Conservation (phyloP, 345 rosid species). For the Streptanthus diversifolius region DNA sequence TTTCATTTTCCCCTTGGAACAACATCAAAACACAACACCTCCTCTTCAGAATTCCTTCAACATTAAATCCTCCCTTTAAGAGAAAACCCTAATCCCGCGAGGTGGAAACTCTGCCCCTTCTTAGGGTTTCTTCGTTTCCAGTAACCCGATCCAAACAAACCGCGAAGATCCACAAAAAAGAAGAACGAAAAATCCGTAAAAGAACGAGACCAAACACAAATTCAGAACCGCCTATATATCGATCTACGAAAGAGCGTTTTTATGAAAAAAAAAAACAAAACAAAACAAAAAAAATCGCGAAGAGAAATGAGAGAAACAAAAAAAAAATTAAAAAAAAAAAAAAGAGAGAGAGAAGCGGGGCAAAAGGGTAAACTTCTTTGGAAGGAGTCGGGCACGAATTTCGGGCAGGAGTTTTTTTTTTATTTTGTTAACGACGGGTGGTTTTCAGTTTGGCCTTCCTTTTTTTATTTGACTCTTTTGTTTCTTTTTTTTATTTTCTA, state of each 20-base stretch:
- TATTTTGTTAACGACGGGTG: no score
- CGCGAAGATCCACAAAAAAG: constrained; percentile 20
- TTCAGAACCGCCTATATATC: constrained; percentile 17
- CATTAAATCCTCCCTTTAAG: constrained; percentile 12
- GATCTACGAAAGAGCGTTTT: constrained; percentile 15
- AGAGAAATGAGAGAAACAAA: constrained; percentile 17
- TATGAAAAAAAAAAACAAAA: neutral
- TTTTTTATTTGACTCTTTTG: no score
- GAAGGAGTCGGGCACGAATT: constrained; percentile 30
- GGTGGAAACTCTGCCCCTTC: neutral
- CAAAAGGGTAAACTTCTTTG: constrained; percentile 29
- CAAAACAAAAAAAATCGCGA: constrained; percentile 12
- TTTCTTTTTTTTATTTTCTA: no score
- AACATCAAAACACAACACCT: constrained; percentile 46
- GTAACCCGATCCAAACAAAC: constrained; percentile 13
- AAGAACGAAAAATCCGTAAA: constrained; percentile 38
- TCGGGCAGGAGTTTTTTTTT: no score
- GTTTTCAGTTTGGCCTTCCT: no score
- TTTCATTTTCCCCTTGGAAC: constrained; percentile 58
- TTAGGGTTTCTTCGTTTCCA: neutral
- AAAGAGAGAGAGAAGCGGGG: constrained; percentile 26
- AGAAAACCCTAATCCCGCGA: constrained; percentile 41
- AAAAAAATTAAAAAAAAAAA: neutral
- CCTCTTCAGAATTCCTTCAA: constrained; percentile 29
- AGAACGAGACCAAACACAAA: constrained; percentile 14